Base-by-base conservation (phyloP, 2,329 filamentous ascomycete genomes). In the Fusarium chuoi region DNA sequence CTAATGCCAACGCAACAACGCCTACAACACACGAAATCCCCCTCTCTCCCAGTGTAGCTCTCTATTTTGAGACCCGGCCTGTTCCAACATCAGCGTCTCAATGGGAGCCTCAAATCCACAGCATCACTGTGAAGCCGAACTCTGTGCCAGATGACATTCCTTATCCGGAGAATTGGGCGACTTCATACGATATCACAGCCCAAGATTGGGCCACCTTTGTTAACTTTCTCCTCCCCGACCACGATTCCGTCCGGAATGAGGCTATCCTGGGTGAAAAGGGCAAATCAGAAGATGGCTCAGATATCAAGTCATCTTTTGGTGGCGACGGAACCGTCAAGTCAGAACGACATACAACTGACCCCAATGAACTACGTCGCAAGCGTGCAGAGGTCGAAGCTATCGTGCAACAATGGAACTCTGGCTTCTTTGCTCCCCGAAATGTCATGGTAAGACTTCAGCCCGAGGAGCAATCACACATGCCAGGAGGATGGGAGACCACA, bases 191-290 rank as follows among this genome's bases (percentile, higher is more conserved):
- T 59, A 82, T 89, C 18, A 84, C 81, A 2, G 73, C 80, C 20
- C 85, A 88, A 74, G 89, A 91, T 76, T 91, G 89, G 89, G 83
- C 85, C 41, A 90, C 89, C 0, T 91, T 91, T 78, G 73, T 89
- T 51, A 90, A 90, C 74, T 87, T 86, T 68, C 78, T 91, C 22
- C 78, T 90, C 28, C 88, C 89, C 0, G 81, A 87, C 60, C 84
- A 88, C 76, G 80, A 82, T 9, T 79, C 81, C 2, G 76, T 78
- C 22, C 79, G 80, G 24, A 90, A 89, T 73, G 84, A 85, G 28
- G 82, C 83, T 54, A 75, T 89, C 24, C 79, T 86, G 22, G 85
- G 88, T 68, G 83, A 86, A 61, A 89, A 90, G 75, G 70, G 86
- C 35, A 81, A 82, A 35, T 82, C 82, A 1, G 86, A 89, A 63